These are phyloP conservation scores for Colletotrichum aenigma DNA, from an alignment of 2,329 filamentous ascomycete genomes.

Conservation along the genomic window DNA sequence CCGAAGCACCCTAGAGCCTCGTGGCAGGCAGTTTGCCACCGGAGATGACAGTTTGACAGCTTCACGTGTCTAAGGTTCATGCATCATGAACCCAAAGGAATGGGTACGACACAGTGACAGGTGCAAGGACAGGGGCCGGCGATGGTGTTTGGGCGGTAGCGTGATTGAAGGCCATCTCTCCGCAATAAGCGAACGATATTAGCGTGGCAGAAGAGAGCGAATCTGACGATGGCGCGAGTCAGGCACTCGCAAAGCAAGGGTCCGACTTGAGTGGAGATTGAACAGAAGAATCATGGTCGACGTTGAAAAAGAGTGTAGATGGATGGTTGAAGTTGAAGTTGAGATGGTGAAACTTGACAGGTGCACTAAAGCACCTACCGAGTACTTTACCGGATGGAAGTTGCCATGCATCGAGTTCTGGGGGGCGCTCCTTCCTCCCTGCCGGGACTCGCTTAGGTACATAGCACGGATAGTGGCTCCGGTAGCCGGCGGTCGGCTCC, in stretches of 20 bases:
- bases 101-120: not conserved
- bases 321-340: not conserved
- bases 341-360: not conserved
- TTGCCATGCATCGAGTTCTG: not conserved
- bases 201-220: not conserved
- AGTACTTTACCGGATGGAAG: not conserved
- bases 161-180: not conserved
- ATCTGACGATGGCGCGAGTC: slow-evolving; percentile 8
- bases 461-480: not conserved
- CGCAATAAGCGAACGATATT: not conserved
- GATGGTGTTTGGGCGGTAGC: not conserved
- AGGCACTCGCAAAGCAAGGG: not conserved
- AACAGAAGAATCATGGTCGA: not conserved
- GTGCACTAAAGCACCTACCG: not conserved
- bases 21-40: not conserved
- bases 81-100: not conserved
- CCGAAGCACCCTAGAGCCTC: not conserved
- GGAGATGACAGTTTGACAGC: not conserved
- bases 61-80: not conserved
- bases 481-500: slow-evolving; percentile 1
- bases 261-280: not conserved
- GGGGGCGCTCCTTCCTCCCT: not conserved
- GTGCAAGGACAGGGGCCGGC: not conserved
- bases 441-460: not conserved
- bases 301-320: not conserved